phyloP scores from a whole-genome alignment of 768 basidiomycete genomes.

The Agaricus sinodeliciosus region DNA sequence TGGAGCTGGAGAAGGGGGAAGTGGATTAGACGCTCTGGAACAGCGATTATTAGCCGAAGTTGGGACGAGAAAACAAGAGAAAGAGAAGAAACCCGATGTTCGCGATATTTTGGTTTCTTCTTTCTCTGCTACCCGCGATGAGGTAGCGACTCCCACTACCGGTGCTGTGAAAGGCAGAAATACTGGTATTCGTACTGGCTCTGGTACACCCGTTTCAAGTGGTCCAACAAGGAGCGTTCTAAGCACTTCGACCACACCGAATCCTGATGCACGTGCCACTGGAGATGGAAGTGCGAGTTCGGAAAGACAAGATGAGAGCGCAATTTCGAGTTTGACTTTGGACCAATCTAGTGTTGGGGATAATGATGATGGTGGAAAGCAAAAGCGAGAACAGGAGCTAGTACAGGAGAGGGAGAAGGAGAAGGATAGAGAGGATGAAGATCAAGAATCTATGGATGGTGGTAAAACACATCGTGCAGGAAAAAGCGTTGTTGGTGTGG shows the following conservation, averaged over 20 bases:
- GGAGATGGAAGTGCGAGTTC: slow-evolving; percentile 15
- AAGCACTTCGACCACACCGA: slow-evolving; percentile 17
- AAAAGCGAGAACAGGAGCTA: slow-evolving; percentile 2
- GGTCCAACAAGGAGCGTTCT: slow-evolving; percentile 1
- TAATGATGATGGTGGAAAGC: slow-evolving; percentile 10
- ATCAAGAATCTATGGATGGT: slow-evolving; percentile 20
- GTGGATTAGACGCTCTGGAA: slow-evolving; percentile 71
- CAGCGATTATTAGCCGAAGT: slow-evolving; percentile 62
- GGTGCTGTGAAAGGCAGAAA: background rate
- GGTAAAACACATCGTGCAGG: slow-evolving; percentile 26
- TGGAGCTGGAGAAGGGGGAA: slow-evolving; percentile 27
- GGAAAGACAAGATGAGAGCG: slow-evolving; percentile 40
- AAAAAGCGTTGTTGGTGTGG: slow-evolving; percentile 9
- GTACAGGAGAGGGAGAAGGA: slow-evolving; percentile 9
- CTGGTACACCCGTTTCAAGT: background rate
- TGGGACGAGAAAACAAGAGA: slow-evolving; percentile 52
- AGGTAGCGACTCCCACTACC: background rate
- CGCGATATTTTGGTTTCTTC: slow-evolving; percentile 19
- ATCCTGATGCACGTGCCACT: slow-evolving; percentile 25
- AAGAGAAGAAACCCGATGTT: slow-evolving; percentile 23
- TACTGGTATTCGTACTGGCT: background rate
- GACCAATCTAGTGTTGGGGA: slow-evolving; percentile 25
- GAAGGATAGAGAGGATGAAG: slow-evolving; percentile 17
- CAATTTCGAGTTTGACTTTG: slow-evolving; percentile 49
- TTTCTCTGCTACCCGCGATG: background rate